A percentile compares a stretch with the other conserved stretches of the same genome.
Conservation (phyloP, 306 rosid species). For the Clitoria ternatea region DNA sequence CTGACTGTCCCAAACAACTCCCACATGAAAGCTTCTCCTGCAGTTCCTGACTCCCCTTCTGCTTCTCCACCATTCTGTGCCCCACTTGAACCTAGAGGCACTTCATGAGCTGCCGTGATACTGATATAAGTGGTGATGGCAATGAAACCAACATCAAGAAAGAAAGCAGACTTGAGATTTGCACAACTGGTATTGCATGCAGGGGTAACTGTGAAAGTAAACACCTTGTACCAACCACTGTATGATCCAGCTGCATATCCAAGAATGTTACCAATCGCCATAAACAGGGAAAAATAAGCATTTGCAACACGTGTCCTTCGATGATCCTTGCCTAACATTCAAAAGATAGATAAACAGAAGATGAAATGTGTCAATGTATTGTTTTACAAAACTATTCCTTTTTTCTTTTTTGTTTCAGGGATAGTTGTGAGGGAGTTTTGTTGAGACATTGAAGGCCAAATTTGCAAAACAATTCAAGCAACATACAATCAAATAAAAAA, state of each 20-base stretch:
- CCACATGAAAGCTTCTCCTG: constrained; percentile 89
- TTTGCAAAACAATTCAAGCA: not conserved
- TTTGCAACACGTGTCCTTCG: constrained; percentile 94
- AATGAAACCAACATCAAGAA: constrained; percentile 59
- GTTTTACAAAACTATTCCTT: not conserved
- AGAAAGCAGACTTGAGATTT: constrained; percentile 95
- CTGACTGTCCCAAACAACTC: constrained; percentile 84
- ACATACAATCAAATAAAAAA: not conserved
- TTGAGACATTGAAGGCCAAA: constrained; percentile 4
- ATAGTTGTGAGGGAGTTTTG: not conserved
- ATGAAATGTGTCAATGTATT: constrained; percentile 13
- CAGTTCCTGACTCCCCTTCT: constrained; percentile 46
- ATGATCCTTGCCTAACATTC: constrained; percentile 70
- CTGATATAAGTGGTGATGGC: constrained; percentile 63
- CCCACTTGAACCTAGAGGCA: constrained; percentile 48
- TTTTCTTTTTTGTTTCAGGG: not conserved
- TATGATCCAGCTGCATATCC: constrained; percentile 87
- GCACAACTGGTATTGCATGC: constrained; percentile 84
- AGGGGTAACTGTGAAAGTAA: constrained; percentile 58
- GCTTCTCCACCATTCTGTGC: constrained; percentile 38
- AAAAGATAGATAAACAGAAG: constrained; percentile 19
- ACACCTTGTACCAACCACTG: constrained; percentile 82
- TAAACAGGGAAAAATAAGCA: constrained; percentile 88
- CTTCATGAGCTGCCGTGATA: constrained; percentile 63
- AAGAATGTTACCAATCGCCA: constrained; percentile 92